These are phyloP conservation scores for Cucurbita argyrosperma DNA, from an alignment of 306 rosid species.

Conservation along the genomic window DNA sequence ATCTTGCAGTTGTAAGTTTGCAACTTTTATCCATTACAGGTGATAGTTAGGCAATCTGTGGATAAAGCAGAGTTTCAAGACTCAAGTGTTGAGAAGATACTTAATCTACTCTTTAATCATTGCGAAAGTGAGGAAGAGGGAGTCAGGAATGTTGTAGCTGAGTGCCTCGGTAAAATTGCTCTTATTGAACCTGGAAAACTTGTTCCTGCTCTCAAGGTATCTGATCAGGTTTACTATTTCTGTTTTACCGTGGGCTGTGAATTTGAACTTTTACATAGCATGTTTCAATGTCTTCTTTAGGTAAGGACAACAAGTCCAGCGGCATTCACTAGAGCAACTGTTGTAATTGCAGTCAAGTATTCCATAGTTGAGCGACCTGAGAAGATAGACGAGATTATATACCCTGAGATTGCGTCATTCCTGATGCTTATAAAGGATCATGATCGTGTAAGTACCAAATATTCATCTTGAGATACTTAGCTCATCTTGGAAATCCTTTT, in stretches of 20 bases:
- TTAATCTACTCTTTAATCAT: conserved; percentile 82
- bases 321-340: conserved; percentile 98
- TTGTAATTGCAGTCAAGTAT: conserved; percentile 94
- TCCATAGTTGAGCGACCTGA: conserved; percentile 95
- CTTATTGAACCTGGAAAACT: conserved; percentile 93
- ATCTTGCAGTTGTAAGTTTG: conserved; percentile 3
- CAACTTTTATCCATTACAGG: conserved; percentile 31
- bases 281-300: conserved; percentile 20
- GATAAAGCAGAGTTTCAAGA: conserved; percentile 94
- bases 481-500: background rate
- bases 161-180: conserved; percentile 94
- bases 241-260: conserved; percentile 8
- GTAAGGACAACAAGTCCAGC: conserved; percentile 76
- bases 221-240: background rate
- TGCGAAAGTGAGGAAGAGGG: conserved; percentile 99
- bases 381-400: conserved; percentile 88
- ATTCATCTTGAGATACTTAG: background rate
- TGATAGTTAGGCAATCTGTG: conserved; percentile 89
- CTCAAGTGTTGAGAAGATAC: conserved; percentile 92
- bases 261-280: background rate
- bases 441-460: conserved; percentile 57
- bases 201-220: conserved; percentile 96
- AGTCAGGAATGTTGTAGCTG: conserved; percentile 96
- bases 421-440: conserved; percentile 93
- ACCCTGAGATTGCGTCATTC: conserved; percentile 87